Percentiles rank a stretch among this genome's conserved stretches.
phyloP scores from a whole-genome alignment of 495 filamentous ascomycete genomes.

The Margaritispora aquatica region DNA sequence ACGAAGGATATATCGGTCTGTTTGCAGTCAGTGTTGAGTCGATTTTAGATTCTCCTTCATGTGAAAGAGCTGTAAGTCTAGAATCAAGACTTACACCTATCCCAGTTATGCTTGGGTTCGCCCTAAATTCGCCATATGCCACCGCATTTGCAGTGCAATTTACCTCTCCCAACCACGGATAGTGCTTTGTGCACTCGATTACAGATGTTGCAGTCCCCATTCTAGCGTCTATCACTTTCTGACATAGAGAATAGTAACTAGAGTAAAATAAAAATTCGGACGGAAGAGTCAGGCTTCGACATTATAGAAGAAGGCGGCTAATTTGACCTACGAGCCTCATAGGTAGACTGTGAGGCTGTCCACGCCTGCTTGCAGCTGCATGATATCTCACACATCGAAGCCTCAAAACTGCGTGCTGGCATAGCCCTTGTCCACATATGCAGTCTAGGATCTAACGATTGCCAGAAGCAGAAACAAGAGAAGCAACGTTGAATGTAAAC shows the following conservation, averaged over 20 bases:
- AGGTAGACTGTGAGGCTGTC: not conserved
- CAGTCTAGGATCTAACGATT: not conserved
- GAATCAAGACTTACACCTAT: not conserved
- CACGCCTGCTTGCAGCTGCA: not conserved
- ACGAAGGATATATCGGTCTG: slow-evolving; percentile 9
- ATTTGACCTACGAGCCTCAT: too few relatives aligned
- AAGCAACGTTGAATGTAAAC: too few relatives aligned
- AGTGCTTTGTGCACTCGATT: not conserved
- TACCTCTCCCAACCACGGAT: not conserved
- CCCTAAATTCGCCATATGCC: not conserved
- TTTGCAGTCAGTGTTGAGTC: not conserved
- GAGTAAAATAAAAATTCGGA: too few relatives aligned
- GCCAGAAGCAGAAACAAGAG: not conserved
- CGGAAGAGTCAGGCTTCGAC: too few relatives aligned
- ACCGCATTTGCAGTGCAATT: not conserved
- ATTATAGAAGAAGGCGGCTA: too few relatives aligned
- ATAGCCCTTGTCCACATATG: not conserved
- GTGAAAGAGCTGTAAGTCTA: not conserved
- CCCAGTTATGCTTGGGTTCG: slow-evolving; percentile 3
- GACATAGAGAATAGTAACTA: too few relatives aligned
- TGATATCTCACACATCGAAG: not conserved
- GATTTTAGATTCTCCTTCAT: not conserved
- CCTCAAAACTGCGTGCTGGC: not conserved
- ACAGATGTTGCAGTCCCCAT: slow-evolving; percentile 5
- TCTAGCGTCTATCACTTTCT: too few relatives aligned